Evolutionary conservation across 345 rosid genomes (phyloP).

Genomic region (sweet orange (Citrus sinensis)): DVS_A1.0 CM039164.1:18966501-18967000

Average conservation of each 20-base stretch:
- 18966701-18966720: neutral
- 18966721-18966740: neutral
- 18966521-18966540: neutral
- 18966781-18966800: neutral
- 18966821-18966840: constrained; percentile 39
- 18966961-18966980: constrained; percentile 49
- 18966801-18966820: neutral
- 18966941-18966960: constrained; percentile 49
- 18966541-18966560: constrained; percentile 15
- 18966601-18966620: too few relatives aligned
- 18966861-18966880: constrained; percentile 46
- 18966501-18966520: neutral
- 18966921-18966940: constrained; percentile 42
- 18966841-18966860: constrained; percentile 48
- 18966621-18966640: constrained; percentile 8
- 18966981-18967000: too few relatives aligned
- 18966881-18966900: constrained; percentile 41
- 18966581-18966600: neutral
- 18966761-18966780: constrained; percentile 1
- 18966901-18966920: constrained; percentile 27
- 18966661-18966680: neutral
- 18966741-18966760: neutral
- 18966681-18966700: constrained; percentile 2
- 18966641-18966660: neutral
- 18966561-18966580: neutral